Percentiles rank a stretch among this genome's conserved stretches.
phyloP scores from a whole-genome alignment of 139 green algal genomes.

The Haematococcus lacustris region DNA sequence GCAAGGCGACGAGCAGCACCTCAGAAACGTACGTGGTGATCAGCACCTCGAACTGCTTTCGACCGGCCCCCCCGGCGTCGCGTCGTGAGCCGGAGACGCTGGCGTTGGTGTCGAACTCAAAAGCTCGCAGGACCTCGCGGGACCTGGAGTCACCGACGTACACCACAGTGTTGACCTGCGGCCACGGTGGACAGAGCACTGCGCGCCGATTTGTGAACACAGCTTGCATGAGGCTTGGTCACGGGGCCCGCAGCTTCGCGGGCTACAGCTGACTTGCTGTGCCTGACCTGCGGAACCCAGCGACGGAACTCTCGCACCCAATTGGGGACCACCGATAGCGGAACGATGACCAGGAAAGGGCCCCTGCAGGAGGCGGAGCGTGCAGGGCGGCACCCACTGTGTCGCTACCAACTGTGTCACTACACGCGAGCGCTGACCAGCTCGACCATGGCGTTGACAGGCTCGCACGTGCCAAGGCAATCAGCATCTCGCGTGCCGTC shows the following conservation, averaged over 20 bases:
- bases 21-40: conserved; percentile 84
- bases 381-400: too few relatives aligned
- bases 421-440: too few relatives aligned
- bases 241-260: too few relatives aligned
- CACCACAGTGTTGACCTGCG: conserved; percentile 65
- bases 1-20: too few relatives aligned
- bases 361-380: conserved; percentile 31
- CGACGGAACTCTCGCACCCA: conserved; percentile 83
- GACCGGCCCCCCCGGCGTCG: conserved; percentile 9
- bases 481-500: too few relatives aligned
- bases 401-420: too few relatives aligned
- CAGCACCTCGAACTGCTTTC: conserved; percentile 38
- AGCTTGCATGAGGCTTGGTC: neutral
- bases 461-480: too few relatives aligned
- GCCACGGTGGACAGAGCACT: too few relatives aligned
- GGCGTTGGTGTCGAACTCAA: conserved; percentile 41
- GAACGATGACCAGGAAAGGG: conserved; percentile 85
- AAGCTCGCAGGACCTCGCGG: conserved; percentile 39
- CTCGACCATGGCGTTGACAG: too few relatives aligned
- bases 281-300: conserved; percentile 59
- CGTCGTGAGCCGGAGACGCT: too few relatives aligned
- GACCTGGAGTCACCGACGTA: conserved; percentile 76
- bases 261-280: too few relatives aligned
- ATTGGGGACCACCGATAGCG: conserved; percentile 83
- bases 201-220: too few relatives aligned